Conservation (phyloP, 352 stramenopile species). For the Phytopythium aichiense region DNA sequence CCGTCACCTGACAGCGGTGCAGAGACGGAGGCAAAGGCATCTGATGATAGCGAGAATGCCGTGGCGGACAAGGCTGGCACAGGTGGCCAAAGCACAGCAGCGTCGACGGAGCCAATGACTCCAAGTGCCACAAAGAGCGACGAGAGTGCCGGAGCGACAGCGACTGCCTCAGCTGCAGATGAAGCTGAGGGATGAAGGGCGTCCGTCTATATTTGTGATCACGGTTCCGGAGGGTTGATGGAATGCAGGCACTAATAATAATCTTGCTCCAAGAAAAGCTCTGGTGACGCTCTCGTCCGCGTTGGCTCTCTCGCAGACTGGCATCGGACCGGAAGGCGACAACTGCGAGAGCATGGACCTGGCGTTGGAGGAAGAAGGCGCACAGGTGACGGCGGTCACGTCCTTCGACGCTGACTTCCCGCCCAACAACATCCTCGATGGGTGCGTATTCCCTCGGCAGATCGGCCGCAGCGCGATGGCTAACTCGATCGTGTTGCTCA, state of each 20-base stretch:
- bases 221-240: too few species aligned
- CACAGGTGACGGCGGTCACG: constrained; percentile 74
- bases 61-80: background rate
- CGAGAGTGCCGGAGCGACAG: background rate
- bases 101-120: background rate
- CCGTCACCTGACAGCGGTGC: background rate
- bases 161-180: background rate
- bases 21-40: background rate
- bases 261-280: background rate
- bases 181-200: background rate
- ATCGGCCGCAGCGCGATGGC: background rate
- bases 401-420: constrained; percentile 70
- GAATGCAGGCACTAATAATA: background rate
- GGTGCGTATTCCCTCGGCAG: constrained; percentile 26
- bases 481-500: constrained; percentile 10
- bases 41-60: background rate
- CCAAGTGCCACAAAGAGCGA: background rate
- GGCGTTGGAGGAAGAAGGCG: constrained; percentile 75
- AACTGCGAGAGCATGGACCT: constrained; percentile 50
- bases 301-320: background rate
- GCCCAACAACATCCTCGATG: constrained; percentile 76
- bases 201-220: constrained; percentile 5
- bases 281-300: background rate
- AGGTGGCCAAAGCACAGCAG: background rate
- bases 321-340: background rate